Conservation (phyloP, 2,329 filamentous ascomycete genomes). For the Cladophialophora yegresii region DNA sequence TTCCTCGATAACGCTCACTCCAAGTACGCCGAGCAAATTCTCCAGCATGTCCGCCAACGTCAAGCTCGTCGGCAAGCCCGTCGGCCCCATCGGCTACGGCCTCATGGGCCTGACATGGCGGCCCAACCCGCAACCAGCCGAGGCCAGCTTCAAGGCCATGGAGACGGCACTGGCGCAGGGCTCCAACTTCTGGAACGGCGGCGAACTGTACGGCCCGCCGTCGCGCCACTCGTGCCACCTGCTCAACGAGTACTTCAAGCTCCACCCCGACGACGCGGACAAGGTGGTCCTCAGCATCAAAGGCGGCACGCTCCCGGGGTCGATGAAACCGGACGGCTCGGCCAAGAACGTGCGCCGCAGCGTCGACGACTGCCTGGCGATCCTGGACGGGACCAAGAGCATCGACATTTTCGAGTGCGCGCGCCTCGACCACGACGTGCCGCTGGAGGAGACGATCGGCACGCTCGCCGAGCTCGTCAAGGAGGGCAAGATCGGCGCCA, state of each 20-base stretch:
- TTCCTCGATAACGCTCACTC: background rate
- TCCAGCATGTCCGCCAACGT: constrained; percentile 12
- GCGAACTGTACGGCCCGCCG: constrained; percentile 64
- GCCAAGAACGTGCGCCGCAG: constrained; percentile 58
- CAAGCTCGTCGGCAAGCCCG: constrained; percentile 47
- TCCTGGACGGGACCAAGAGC: constrained; percentile 55
- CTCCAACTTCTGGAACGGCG: constrained; percentile 62
- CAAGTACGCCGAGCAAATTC: background rate
- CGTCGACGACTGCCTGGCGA: constrained; percentile 58
- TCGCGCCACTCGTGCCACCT: constrained; percentile 62
- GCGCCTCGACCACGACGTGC: constrained; percentile 56
- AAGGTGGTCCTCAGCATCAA: constrained; percentile 66
- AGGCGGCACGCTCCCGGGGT: constrained; percentile 51
- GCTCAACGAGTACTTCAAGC: constrained; percentile 63
- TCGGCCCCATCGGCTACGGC: constrained; percentile 57
- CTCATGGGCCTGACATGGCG: constrained; percentile 45
- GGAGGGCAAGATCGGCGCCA: constrained; percentile 49
- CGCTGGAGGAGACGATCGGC: constrained; percentile 52
- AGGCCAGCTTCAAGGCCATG: constrained; percentile 55
- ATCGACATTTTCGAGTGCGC: constrained; percentile 64
- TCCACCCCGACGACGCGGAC: constrained; percentile 64
- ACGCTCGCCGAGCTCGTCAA: constrained; percentile 45
- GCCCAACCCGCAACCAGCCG: constrained; percentile 37
- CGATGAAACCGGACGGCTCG: constrained; percentile 53
- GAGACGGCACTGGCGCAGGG: constrained; percentile 54